Evolutionary conservation across 2,329 filamentous ascomycete species (phyloP), one percentile per base, ranked within the genome.

Genomic region (Cladosporium sp.): DNA sequence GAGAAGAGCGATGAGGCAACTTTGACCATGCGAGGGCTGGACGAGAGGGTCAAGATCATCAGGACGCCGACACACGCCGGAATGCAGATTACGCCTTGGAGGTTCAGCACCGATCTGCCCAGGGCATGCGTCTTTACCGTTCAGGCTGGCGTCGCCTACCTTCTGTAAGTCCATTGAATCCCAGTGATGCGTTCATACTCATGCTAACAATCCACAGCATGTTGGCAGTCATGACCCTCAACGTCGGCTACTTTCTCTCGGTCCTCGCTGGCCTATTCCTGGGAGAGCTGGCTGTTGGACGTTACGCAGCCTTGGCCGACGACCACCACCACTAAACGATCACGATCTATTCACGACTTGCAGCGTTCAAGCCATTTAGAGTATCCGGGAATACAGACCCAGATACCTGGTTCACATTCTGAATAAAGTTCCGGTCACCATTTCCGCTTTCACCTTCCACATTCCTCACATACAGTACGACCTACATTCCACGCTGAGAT

Each of bases 161-260:
- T 95, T 32, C 82, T 95, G 90, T 95, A 73, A 79, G 88, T 83
- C 33, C 22, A 28, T 18, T 56, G 28, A 31, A 49, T 38, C 13
- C 10, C 3, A 18, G 16, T 1, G 11, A 10, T 1, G 31, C 48
- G 10, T 38, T 16, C 19, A 22, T 5, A 10, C 16, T 22, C 22
- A 32, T 37, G 45, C 58, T 65, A 43, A 62, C 66, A 14, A 18
- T 32, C 46, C 14, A 35, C 61, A 95, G 90, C 55, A 95, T 95
- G 90, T 74, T 95, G 72, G 88, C 87, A 11, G 86, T 95, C 66
- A 95, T 93, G 89, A 91, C 87, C 1, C 82, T 89, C 74, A 93
- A 93, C 62, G 80, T 92, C 13, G 89, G 88, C 10, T 93, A 93
- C 67, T 92, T 92, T 68, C 70, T 89, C 51, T 90, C 87, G 0